Conservation (phyloP, 2,329 filamentous ascomycete species). For the Cladosporium sp. region DNA sequence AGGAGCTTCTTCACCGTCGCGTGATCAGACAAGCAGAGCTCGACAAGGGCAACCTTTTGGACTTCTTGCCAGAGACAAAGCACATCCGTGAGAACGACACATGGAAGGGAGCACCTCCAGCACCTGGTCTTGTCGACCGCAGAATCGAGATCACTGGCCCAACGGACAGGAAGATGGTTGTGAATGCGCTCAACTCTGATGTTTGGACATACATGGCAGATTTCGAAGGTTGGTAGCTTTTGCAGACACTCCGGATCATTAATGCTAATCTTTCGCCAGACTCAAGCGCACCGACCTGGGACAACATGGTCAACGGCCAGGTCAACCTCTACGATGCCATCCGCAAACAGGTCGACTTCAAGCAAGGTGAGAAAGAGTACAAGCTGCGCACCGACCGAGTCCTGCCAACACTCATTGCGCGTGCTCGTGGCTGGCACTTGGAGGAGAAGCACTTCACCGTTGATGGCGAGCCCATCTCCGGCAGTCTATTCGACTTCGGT, state of each 20-base stretch:
- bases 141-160: conserved; percentile 96
- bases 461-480: conserved; percentile 91
- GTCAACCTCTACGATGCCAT: conserved; percentile 97
- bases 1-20: conserved; percentile 81
- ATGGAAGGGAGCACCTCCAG: conserved; percentile 89
- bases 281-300: conserved; percentile 93
- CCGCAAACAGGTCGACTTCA: conserved; percentile 91
- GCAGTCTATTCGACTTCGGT: conserved; percentile 91
- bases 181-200: conserved; percentile 91
- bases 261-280: conserved; percentile 50
- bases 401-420: conserved; percentile 86
- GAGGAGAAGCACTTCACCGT: conserved; percentile 98
- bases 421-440: conserved; percentile 94
- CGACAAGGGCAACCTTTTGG: conserved; percentile 80
- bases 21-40: conserved; percentile 85
- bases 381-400: conserved; percentile 88
- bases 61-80: conserved; percentile 94
- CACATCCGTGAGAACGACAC: conserved; percentile 90
- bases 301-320: conserved; percentile 98
- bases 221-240: conserved; percentile 71
- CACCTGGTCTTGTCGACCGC: conserved; percentile 87
- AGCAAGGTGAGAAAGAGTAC: conserved; percentile 91
- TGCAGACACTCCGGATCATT: neutral
- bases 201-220: conserved; percentile 99
- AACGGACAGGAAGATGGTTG: conserved; percentile 97